Base-by-base conservation (phyloP, 805 yeast genomes). In the Candida jianshihensis region DNA sequence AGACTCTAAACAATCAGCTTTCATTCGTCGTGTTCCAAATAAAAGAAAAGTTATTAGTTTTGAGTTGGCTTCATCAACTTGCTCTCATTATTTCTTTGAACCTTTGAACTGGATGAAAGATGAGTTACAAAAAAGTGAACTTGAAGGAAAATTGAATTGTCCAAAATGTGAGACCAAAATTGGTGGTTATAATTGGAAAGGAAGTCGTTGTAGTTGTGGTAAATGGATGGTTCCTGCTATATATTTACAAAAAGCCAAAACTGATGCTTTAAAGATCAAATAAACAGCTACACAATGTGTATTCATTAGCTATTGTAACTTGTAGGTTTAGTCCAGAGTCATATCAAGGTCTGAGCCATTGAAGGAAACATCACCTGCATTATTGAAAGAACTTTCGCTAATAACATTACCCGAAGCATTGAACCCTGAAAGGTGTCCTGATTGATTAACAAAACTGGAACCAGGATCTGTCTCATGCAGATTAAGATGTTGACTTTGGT, bases 101-200 rank as follows among this genome's bases (percentile, higher is more conserved):
- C 97, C 97, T 0, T 61, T 90, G 36, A 68, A 68, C 24, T 92
- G 98, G 98, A 92, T 92, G 98, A 73, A 80, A 40, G 64, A 66
- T 5, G 96, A 86, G 55, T 62, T 90, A 27, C 77, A 71, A 32
- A 70, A 72, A 46, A 85, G 85, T 25, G 82, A 78, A 35, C 50
- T 92, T 8, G 97, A 90, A 56, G 98, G 98, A 3, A 85, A 82
- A 51, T 76, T 92, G 30, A 57, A 62, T 10, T 92, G 98, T 57
- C 92, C 92, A 3, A 81, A 80, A 51, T 92, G 98, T 63, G 64
- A 66, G 5, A 68, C 83, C 13, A 92, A 90, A 61, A 75, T 92
- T 3, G 98, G 98, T 12, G 88, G 86, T 0, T 92, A 88, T 56
- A 76, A 80, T 43, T 92, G 98, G 98, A 84, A 80, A 51, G 98